Evolutionary conservation across 352 stramenopile genomes (phyloP).

Genomic region (Plasmopara viticola): DNA sequence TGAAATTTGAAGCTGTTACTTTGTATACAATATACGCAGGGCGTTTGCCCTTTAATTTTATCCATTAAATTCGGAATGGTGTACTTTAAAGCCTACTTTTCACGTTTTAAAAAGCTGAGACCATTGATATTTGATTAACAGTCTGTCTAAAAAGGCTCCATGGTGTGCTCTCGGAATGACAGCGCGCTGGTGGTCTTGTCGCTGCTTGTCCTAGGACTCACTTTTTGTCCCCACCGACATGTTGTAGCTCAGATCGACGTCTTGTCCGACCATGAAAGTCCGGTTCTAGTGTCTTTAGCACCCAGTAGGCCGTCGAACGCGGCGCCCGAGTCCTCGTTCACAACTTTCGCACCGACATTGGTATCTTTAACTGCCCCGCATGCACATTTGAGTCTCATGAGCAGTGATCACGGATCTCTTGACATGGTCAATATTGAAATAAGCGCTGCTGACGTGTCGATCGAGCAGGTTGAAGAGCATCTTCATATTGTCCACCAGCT

Average conservation of each 20-base stretch:
- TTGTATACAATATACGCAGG: too few species aligned
- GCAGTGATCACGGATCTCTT: background rate
- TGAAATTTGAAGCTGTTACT: background rate
- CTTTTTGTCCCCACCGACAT: conserved; percentile 1
- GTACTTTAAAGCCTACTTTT: background rate
- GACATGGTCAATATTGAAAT: background rate
- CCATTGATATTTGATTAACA: background rate
- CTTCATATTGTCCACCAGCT: conserved; percentile 68
- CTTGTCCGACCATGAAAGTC: conserved; percentile 12
- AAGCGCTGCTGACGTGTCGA: conserved; percentile 45
- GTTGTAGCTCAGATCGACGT: conserved; percentile 21
- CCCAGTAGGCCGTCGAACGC: conserved; percentile 1
- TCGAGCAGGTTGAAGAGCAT: conserved; percentile 73
- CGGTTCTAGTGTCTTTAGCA: conserved; percentile 3
- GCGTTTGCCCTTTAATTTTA: too few species aligned
- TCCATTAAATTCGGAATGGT: background rate
- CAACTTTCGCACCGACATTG: conserved; percentile 4
- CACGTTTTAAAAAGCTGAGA: background rate
- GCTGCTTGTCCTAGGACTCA: conserved; percentile 8
- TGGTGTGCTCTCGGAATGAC: conserved; percentile 5
- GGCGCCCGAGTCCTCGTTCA: background rate
- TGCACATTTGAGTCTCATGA: background rate
- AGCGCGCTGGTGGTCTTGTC: conserved; percentile 1
- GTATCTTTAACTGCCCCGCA: conserved; percentile 1
- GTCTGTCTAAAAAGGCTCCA: conserved; percentile 2